Base-by-base conservation (phyloP, 2,329 filamentous ascomycete genomes). In the Ascosphaera apis region DNA sequence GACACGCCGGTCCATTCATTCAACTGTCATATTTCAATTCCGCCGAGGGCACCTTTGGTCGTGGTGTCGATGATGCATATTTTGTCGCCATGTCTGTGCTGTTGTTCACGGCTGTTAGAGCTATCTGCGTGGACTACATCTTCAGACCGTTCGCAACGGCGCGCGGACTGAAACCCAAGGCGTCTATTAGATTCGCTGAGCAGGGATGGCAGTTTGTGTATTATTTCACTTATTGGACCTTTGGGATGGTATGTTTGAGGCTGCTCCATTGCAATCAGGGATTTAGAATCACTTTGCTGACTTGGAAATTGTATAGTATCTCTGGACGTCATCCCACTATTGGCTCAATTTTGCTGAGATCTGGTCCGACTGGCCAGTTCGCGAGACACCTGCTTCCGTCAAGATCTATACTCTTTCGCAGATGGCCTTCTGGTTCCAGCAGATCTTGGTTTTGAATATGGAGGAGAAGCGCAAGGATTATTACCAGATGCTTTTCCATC, bases 381-480 rank as follows among this genome's bases (percentile, higher is more conserved):
- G 83, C 35, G 74, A 88, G 48, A 63, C 91, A 40, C 62, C 63
- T 12, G 73, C 75, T 6, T 54, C 80, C 9, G 71, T 79, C 58
- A 95, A 95, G 61, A 72, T 69, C 54, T 98, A 98, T 56, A 80
- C 91, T 48, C 65, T 98, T 21, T 75, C 76, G 11, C 84, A 95
- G 53, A 78, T 84, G 57, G 75, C 77, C 16, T 95, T 93, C 55
- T 93, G 82, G 77, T 56, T 93, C 34, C 86, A 95, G 58, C 84
- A 92, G 58, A 78, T 95, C 43, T 63, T 93, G 21, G 81, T 93
- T 39, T 81, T 95, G 53, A 77, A 93, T 56, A 83, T 95, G 40
- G 88, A 98, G 57, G 80, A 91, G 57, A 72, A 78, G 44, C 71
- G 88, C 48, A 95, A 95, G 60, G 88, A 98, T 48, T 77, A 93